A percentile compares a stretch with the other conserved stretches of the same genome.
Conservation (phyloP, 352 stramenopile species). For the Blastocystis sp. region DNA sequence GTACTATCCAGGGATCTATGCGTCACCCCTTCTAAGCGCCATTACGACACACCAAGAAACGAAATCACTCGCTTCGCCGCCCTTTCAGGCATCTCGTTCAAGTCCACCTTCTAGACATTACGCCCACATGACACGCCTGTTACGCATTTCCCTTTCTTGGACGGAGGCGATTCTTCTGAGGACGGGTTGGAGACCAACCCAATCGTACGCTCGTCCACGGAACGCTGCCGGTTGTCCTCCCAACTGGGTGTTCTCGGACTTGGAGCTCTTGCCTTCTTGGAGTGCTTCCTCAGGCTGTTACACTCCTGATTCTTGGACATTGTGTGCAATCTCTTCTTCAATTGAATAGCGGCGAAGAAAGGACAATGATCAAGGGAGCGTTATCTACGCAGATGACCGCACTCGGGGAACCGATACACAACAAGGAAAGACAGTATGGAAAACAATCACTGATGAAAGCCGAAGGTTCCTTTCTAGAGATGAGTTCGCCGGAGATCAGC, state of each 20-base stretch:
- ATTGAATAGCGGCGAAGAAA: not conserved
- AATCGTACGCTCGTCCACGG: not conserved
- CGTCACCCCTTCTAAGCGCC: not conserved
- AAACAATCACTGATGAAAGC: too few relatives aligned
- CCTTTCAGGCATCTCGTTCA: conserved; percentile 22
- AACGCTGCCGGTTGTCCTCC: not conserved
- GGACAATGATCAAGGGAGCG: too few relatives aligned
- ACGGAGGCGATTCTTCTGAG: not conserved
- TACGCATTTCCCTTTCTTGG: not conserved
- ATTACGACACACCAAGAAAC: conserved; percentile 51
- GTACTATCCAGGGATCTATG: conserved; percentile 50
- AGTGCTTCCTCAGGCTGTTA: not conserved
- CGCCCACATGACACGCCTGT: not conserved
- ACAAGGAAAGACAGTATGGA: too few relatives aligned
- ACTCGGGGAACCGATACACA: too few relatives aligned
- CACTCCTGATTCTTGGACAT: not conserved
- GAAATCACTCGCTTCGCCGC: conserved; percentile 28
- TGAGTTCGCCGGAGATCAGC: too few relatives aligned
- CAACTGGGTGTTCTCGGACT: not conserved
- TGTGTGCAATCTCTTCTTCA: not conserved
- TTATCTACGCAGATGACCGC: too few relatives aligned
- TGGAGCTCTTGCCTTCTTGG: not conserved
- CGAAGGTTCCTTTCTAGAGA: too few relatives aligned
- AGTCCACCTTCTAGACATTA: not conserved
- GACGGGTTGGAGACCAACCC: not conserved